Base-by-base conservation (phyloP, 768 basidiomycete genomes). In the Amanita inopinata region DNA sequence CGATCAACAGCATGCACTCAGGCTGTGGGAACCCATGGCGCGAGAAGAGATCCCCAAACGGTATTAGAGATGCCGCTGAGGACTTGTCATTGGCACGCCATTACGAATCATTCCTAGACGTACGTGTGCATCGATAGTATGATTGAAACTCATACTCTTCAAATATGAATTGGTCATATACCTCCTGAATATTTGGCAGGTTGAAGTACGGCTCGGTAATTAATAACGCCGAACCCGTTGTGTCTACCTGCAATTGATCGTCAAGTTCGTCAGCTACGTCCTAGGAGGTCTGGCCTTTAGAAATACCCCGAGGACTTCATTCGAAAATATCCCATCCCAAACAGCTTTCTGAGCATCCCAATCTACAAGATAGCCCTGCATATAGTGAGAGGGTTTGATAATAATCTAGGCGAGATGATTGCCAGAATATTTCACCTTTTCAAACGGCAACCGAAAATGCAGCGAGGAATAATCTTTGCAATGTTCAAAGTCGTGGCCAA, bases 141-240 rank as follows among this genome's bases (percentile, higher is more conserved):
- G 86, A 78, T 35, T 73, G 69, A 56, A 94, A 96, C 53, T 93
- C 92, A 64, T 92, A 98, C 62, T 97, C 91, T 58, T 97, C 93
- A 53, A 96, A 97, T 2, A 94, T 70, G 57, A 98, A 85, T 61
- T 97, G 90, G 57, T 98, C 93, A 53, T 93, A 92, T 24, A 87
- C 74, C 19, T 91, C 87, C 61, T 91, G 88, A 9, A 96, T 76
- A 55, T 89, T 91, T 18, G 89, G 86, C 6, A 93, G 66, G 63
- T 97, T 92, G 71, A 94, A 87, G 56, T 88, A 89, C 4, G 93
- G 91, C 62, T 97, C 93, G 4, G 94, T 96, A 43, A 97, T 74
- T 37, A 97, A 66, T 25, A 97, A 66, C 3, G 84, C 80, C 0
- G 83, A 76, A 38, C 76, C 70, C 1, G 77, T 64, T 0, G 89